Base-by-base conservation (phyloP, 2,329 filamentous ascomycete species). In the Talaromyces sp. region DNA sequence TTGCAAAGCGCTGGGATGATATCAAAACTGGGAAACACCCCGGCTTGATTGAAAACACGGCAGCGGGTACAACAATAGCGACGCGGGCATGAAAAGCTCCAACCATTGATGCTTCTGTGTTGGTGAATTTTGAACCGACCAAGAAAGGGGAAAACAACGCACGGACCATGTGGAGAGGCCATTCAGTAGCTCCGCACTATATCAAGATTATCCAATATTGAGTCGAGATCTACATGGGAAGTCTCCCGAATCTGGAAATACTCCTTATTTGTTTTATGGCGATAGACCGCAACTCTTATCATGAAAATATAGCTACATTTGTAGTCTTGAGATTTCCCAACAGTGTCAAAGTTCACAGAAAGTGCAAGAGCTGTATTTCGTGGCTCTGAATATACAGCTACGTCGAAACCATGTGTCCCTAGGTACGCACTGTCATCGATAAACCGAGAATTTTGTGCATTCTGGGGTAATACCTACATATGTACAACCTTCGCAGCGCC, bases 141-240 rank as follows among this genome's bases (percentile, higher is more conserved):
- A 13, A 49, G 43, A 25, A 25, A 22, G 19, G 52, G 22, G 33
- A 3, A 50, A 13, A 35, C 33, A 49, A 50, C 41, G 59, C 59
- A 61, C 41, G 39, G 58, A 35, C 58, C 43, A 33, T 31, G 47
- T 62, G 47, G 47, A 62, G 45, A 41, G 25, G 33, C 19, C 13
- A 22, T 22, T 56, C 31, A 37, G 52, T 56, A 37, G 33, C n/a
- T 37, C 33, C n/a, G 31, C n/a, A 22, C 52, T 56, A 56, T 56
- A 22, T 11, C 22, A 39, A 37, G 33, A 56, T 33, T 35, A 56
- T 39, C 31, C 52, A 56, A 56, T 56, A 15, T 56, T 50, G 60
- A 62, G 60, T 43, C 60, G 22, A 52, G 60, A 62, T 62, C 47
- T 62, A 50, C 60, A 31, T 39, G 22, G 4, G 27, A n/a, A 39